Evolutionary conservation across 1,139 yeast genomes (phyloP).

Genomic region (Candida sp.): DNA sequence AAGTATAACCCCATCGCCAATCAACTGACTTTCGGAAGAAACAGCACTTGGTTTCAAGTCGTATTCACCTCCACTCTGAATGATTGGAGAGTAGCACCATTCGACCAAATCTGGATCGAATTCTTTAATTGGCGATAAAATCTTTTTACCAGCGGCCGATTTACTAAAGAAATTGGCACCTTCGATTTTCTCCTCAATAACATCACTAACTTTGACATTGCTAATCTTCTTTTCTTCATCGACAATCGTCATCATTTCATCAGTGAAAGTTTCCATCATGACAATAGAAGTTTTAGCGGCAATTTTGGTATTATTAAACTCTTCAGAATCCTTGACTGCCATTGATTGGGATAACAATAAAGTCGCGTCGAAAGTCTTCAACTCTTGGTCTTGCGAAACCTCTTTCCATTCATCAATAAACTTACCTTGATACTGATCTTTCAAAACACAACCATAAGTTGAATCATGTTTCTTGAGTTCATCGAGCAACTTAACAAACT

Average conservation of each 20-base stretch:
- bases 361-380: slow-evolving; percentile 52
- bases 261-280: slow-evolving; percentile 80
- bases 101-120: slow-evolving; percentile 79
- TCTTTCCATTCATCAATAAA: slow-evolving; percentile 79
- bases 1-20: slow-evolving; percentile 78
- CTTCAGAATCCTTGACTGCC: slow-evolving; percentile 81
- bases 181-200: slow-evolving; percentile 79
- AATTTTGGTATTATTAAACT: slow-evolving; percentile 57
- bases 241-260: slow-evolving; percentile 83
- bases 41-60: slow-evolving; percentile 86
- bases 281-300: slow-evolving; percentile 81
- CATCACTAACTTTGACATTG: slow-evolving; percentile 71
- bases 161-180: slow-evolving; percentile 68
- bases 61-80: slow-evolving; percentile 85
- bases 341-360: slow-evolving; percentile 53
- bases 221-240: slow-evolving; percentile 83
- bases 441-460: slow-evolving; percentile 60
- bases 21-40: slow-evolving; percentile 62
- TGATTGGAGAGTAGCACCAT: slow-evolving; percentile 93
- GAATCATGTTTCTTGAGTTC: slow-evolving; percentile 45
- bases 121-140: slow-evolving; percentile 40
- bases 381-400: slow-evolving; percentile 38
- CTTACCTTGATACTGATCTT: slow-evolving; percentile 80
- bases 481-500: slow-evolving; percentile 59
- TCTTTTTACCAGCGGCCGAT: slow-evolving; percentile 54